These are phyloP conservation scores for Phytopythium vexans DNA, from an alignment of 352 stramenopile genomes.

Conservation along the genomic window DNA sequence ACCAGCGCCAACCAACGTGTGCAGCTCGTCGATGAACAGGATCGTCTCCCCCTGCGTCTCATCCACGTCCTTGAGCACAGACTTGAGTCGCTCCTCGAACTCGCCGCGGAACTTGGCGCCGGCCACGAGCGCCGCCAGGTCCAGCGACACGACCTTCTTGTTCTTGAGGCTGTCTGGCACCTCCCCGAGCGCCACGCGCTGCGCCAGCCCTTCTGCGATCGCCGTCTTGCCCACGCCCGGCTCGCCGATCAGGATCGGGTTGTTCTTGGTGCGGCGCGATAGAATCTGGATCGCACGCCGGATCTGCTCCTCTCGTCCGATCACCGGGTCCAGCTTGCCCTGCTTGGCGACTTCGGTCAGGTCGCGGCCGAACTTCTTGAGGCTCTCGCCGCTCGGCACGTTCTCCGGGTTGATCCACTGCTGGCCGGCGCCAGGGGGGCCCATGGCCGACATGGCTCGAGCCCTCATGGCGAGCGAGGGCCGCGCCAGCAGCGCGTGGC, in stretches of 20 bases:
- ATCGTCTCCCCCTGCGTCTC: slow-evolving; percentile 94
- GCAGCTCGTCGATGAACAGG: slow-evolving; percentile 96
- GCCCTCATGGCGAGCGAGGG: neutral
- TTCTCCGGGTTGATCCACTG: slow-evolving; percentile 82
- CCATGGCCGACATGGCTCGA: slow-evolving; percentile 16
- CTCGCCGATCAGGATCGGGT: slow-evolving; percentile 97
- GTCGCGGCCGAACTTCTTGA: slow-evolving; percentile 75
- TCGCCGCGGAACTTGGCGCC: slow-evolving; percentile 95
- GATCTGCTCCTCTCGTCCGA: slow-evolving; percentile 95
- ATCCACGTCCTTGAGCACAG: slow-evolving; percentile 94
- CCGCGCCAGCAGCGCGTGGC: slow-evolving; percentile 7
- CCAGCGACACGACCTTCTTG: slow-evolving; percentile 92
- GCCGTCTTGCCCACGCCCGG: slow-evolving; percentile 96
- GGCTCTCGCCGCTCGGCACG: slow-evolving; percentile 70
- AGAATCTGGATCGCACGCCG: slow-evolving; percentile 95
- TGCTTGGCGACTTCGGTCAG: slow-evolving; percentile 66
- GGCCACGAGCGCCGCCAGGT: slow-evolving; percentile 95
- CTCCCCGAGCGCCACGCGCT: slow-evolving; percentile 92
- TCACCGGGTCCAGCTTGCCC: slow-evolving; percentile 91
- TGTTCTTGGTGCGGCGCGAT: slow-evolving; percentile 97
- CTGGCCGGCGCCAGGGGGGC: slow-evolving; percentile 3
- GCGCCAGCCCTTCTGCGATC: slow-evolving; percentile 94
- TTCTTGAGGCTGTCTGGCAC: slow-evolving; percentile 95
- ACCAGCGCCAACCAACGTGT: slow-evolving; percentile 91
- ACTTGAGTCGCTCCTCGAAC: slow-evolving; percentile 97